A percentile compares a stretch with the other conserved stretches of the same genome.
These are phyloP conservation scores for Tetracentron sinense DNA, from an alignment of 164 flowering plant species.

Conservation along the genomic window DNA sequence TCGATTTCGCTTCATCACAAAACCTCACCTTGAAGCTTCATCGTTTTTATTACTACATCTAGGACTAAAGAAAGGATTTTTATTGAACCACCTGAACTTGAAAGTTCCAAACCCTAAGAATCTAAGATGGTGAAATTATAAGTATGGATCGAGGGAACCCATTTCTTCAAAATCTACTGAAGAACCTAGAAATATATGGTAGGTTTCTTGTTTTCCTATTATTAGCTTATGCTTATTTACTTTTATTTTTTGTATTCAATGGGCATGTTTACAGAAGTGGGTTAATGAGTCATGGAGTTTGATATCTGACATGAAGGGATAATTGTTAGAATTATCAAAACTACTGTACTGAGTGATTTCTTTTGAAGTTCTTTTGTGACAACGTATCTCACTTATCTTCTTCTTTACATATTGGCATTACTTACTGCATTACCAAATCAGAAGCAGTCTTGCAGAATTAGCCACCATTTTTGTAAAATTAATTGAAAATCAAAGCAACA, in stretches of 20 bases:
- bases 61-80: constrained; percentile 6
- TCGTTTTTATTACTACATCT: constrained; percentile 16
- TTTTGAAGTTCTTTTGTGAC: neutral
- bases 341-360: constrained; percentile 4
- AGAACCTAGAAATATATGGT: constrained; percentile 38
- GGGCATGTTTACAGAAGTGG: constrained; percentile 23
- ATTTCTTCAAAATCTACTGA: constrained; percentile 13
- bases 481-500: too few species aligned
- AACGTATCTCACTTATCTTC: neutral
- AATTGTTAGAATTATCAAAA: constrained; percentile 13
- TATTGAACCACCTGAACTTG: constrained; percentile 3
- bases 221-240: too few species aligned
- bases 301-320: constrained; percentile 17
- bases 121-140: constrained; percentile 13
- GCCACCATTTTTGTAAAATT: too few species aligned
- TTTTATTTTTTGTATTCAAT: constrained; percentile 5
- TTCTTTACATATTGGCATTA: neutral
- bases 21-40: neutral
- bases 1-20: neutral
- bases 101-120: constrained; percentile 1
- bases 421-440: too few species aligned
- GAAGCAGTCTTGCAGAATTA: too few species aligned
- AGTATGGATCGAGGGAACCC: constrained; percentile 2
- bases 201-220: constrained; percentile 22
- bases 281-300: constrained; percentile 19